Conservation (phyloP, 2,329 filamentous ascomycete species). For the Nigrograna mackinnonii region DNA sequence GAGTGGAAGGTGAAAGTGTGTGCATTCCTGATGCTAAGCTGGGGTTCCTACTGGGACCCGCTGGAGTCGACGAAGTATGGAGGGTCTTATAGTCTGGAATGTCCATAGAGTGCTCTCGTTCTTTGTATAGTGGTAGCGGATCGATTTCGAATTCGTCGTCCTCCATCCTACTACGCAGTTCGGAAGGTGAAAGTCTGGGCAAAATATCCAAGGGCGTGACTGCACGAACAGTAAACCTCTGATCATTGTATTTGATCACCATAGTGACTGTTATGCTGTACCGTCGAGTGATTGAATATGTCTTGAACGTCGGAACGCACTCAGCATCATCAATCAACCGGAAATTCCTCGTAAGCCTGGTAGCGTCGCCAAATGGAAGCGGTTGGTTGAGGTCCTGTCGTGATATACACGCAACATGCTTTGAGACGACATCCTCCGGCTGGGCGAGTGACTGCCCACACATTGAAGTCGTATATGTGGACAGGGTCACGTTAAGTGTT, state of each 20-base stretch:
- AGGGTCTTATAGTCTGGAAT: constrained; percentile 35
- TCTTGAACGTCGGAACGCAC: constrained; percentile 38
- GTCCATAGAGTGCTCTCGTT: constrained; percentile 29
- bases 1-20: too few species aligned
- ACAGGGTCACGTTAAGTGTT: constrained; percentile 29
- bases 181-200: constrained; percentile 20
- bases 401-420: constrained; percentile 35
- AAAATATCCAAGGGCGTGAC: constrained; percentile 33
- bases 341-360: constrained; percentile 30
- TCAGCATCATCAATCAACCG: constrained; percentile 35
- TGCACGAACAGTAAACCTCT: constrained; percentile 28
- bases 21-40: too few species aligned
- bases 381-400: constrained; percentile 24
- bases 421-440: constrained; percentile 31
- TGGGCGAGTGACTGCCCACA: constrained; percentile 26
- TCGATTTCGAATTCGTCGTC: constrained; percentile 29
- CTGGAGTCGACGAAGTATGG: constrained; percentile 22
- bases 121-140: constrained; percentile 32
- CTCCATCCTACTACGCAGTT: constrained; percentile 4
- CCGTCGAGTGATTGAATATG: constrained; percentile 34
- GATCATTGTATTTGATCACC: constrained; percentile 24
- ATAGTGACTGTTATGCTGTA: constrained; percentile 31
- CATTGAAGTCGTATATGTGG: constrained; percentile 34
- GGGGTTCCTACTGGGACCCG: not conserved
- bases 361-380: constrained; percentile 21